Base-by-base conservation (phyloP, 495 filamentous ascomycete genomes). In the Beverwykella pulmonaria region DNA sequence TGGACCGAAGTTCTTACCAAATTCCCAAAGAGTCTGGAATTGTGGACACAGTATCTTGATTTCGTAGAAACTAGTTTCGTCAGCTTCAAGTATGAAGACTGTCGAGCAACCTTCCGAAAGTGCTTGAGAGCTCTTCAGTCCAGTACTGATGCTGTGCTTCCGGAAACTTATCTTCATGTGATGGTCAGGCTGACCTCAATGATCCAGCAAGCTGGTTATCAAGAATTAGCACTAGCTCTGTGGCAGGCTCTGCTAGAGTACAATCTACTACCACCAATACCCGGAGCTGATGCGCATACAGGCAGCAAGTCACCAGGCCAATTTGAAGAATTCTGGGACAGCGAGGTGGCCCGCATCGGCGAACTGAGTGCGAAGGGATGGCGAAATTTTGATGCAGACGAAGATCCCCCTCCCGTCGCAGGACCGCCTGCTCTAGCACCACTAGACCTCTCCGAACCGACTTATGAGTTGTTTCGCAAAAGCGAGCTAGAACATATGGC, bases 221-320 rank as follows among this genome's bases (percentile, higher is more conserved):
- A 79, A n/a, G 94, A 98, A 73, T 78, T 88, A 39, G 87, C 90
- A 3, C 79, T 89, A 0, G 92, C 88, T 19, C 80, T 89, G 12
- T 96, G 95, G 91, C 94, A 98, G 74, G 88, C 84, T 9, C 69
- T 89, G 6, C 79, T 98, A 3, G 94, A 98, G 73, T 81, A 90
- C 50, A 83, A 84, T 34, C 87, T 91, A 60, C 85, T 86, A 54
- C 78, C 76, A 19, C 88, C 88, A 3, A 46, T 50, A 9, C 26
- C 61, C 6, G 67, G 2, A 32, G 65, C 27, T 48, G 66, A 8
- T 46, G 39, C 5, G 17, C 8, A 3, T 44, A 14, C 17, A 14
- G 17, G 39, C 17, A 65, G 53, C n/a, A 56, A 65, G 17, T 65
- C 77, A 17, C 49, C 70, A 1, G 69, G 79, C n/a, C 73, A 73